Base-by-base conservation (phyloP, 2,329 filamentous ascomycete species). In the Penicillium sp. region DNA sequence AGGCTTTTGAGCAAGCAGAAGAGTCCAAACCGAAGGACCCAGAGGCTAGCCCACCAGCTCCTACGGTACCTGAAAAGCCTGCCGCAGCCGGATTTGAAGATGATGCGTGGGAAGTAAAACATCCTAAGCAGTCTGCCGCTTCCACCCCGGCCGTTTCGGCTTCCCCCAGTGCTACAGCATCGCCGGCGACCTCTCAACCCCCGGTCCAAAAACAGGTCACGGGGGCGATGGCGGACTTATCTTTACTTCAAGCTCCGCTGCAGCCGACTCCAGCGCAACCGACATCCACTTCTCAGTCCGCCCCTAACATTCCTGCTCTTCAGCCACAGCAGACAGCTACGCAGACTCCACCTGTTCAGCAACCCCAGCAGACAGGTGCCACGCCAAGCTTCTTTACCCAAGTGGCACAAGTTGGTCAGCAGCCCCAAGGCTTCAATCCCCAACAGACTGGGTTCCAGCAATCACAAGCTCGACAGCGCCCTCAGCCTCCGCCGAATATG, bases 31-130 rank as follows among this genome's bases (percentile, higher is more conserved):
- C 61, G 19, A 51, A 63, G 8, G 57, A 48, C 23, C 43, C 39
- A 23, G 69, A 72, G 36, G 60, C 72, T 16, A 76, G 77, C 20
- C 71, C 79, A 1, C 62, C 76, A 32, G 63, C 71, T 10, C 63
- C 70, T 41, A 71, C 79, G 25, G 53, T 67, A 4, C 63, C 69
- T 25, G 71, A 76, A 25, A 74, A 78, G 43, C 70, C 71, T 35
- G 65, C 67, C 23, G 58, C 68, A 28, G 71, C 74, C 43, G 87
- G 87, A 2, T 97, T 97, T 58, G 93, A 98, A 36, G 93, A 97
- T 59, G 88, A 97, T 71, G 93, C 93, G 7, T 98, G 93, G 93
- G 87, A 94, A 57, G 84, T 95, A 34, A 96, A 96, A 70, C 87
- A 88, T 13, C 79, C 84, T 10, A 84, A 81, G 60, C 78, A 82